A percentile compares a stretch with the other conserved stretches of the same genome.
phyloP scores from a whole-genome alignment of 306 rosid species.

The Lathyrus aphaca region DNA sequence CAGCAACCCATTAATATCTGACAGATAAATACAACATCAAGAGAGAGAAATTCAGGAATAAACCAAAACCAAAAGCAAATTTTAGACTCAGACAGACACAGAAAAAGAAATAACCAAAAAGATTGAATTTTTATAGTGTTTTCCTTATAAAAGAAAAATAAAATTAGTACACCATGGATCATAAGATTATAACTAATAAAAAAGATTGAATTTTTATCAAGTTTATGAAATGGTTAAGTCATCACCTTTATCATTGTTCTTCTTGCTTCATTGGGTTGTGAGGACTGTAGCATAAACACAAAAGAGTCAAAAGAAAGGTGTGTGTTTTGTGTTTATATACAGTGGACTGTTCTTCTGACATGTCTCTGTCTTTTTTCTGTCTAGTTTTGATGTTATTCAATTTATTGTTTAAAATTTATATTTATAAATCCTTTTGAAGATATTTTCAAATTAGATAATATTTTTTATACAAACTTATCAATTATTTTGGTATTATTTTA shows the following conservation, averaged over 20 bases:
- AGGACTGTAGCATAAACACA: conserved; percentile 20
- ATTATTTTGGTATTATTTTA: neutral
- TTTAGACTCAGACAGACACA: neutral
- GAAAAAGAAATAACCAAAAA: conserved; percentile 11
- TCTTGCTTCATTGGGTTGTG: neutral
- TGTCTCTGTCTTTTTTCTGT: conserved; percentile 6
- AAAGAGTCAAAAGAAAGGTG: conserved; percentile 8
- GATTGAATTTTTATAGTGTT: neutral
- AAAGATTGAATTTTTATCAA: neutral
- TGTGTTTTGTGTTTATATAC: conserved; percentile 6
- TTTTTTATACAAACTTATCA: neutral
- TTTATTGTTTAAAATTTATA: neutral
- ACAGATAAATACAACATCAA: conserved; percentile 39
- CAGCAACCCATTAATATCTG: conserved; percentile 67
- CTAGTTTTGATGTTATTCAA: neutral
- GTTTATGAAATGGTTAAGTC: conserved; percentile 26
- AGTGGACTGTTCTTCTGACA: conserved; percentile 29
- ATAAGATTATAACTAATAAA: neutral
- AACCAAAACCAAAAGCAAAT: conserved; percentile 33
- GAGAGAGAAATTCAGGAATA: conserved; percentile 43
- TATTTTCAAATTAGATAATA: conserved; percentile 4
- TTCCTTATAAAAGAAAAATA: neutral
- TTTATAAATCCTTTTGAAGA: neutral
- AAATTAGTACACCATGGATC: conserved; percentile 5
- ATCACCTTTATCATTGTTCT: conserved; percentile 40